phyloP scores from a whole-genome alignment of 305 asterid species.

The Nicotiana rustica region DNA sequence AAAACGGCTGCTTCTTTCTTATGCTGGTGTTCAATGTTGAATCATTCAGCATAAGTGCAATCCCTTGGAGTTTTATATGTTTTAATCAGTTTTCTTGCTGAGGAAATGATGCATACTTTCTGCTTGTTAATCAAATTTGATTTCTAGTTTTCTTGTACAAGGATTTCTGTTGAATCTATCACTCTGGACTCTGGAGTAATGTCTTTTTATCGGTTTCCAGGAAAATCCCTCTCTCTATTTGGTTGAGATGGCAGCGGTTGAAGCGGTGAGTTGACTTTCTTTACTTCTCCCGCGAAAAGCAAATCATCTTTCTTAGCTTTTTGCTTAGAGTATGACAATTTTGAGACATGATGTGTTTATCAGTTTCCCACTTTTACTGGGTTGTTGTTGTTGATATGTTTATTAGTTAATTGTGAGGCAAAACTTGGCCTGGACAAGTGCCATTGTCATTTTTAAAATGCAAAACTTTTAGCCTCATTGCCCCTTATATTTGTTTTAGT shows the following conservation, averaged over 20 bases:
- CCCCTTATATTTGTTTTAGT: slow-evolving; percentile 7
- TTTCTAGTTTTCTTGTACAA: slow-evolving; percentile 6
- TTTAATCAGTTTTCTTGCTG: slow-evolving; percentile 11
- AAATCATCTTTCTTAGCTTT: neutral
- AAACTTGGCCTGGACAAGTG: slow-evolving; percentile 4
- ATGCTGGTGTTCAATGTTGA: neutral
- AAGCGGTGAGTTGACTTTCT: slow-evolving; percentile 65
- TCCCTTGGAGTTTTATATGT: slow-evolving; percentile 18
- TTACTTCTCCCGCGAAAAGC: slow-evolving; percentile 32
- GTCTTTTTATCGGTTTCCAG: slow-evolving; percentile 52
- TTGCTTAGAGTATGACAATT: neutral
- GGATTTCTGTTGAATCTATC: slow-evolving; percentile 22
- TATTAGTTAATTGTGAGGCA: neutral
- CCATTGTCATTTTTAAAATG: neutral
- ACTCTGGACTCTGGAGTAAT: slow-evolving; percentile 29
- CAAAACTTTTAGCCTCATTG: neutral
- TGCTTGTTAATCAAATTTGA: neutral
- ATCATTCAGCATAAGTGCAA: slow-evolving; percentile 18
- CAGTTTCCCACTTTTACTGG: neutral
- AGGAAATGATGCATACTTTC: neutral
- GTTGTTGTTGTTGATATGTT: neutral
- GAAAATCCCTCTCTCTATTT: slow-evolving; percentile 80
- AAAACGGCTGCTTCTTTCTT: neutral
- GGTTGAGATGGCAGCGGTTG: slow-evolving; percentile 89
- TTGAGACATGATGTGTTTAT: slow-evolving; percentile 27